Evolutionary conservation across 2,329 filamentous ascomycete species (phyloP), one percentile per base, ranked within the genome.

Genomic region (Colletotrichum orchidophilum): DNA sequence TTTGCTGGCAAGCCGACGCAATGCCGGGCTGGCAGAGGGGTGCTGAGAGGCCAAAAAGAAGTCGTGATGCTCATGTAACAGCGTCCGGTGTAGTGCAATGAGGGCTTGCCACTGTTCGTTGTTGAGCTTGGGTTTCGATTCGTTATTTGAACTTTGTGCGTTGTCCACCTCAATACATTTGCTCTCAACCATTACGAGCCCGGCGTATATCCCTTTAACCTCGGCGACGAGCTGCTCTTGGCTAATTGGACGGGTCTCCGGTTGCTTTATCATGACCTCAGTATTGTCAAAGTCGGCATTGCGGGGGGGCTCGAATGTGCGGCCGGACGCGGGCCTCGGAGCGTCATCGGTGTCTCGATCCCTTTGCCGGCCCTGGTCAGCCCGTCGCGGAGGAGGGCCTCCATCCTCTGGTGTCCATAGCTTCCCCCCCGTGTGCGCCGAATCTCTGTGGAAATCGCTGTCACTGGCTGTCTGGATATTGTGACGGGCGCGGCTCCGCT

Each of bases 11-110:
- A 98, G 80, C 0, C 89, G 84, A 3, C 88, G 87, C 0, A 98
- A 79, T 0, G 91, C 89, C 0, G 86, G 86, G 27, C 87, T 93
- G 0, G 94, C 94, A 0, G 91, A 92, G 0, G 94, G 95, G 77
- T 98, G 95, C 75, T 98, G 95, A 0, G 90, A 93, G 0, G 95
- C 95, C 1, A 97, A 83, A 68, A 98, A 95, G 76, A 96, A 96
- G 72, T 96, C 94, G 69, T 95, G 92, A 68, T 96, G 93, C 71
- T 97, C 94, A 73, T 96, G 90, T 0, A 97, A 82, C 0, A 97
- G 79, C 0, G 94, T 96, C 1, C 94, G 86, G 75, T 98, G 96
- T 0, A 98, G 79, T 0, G 92, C 92, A 52, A 97, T 94, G 0
- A 98, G 81, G 0, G 93, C 92, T 74, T 97, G 93, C 92, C 94